These are phyloP conservation scores for Passiflora organensis DNA, from an alignment of 345 rosid species.

Conservation along the genomic window DNA sequence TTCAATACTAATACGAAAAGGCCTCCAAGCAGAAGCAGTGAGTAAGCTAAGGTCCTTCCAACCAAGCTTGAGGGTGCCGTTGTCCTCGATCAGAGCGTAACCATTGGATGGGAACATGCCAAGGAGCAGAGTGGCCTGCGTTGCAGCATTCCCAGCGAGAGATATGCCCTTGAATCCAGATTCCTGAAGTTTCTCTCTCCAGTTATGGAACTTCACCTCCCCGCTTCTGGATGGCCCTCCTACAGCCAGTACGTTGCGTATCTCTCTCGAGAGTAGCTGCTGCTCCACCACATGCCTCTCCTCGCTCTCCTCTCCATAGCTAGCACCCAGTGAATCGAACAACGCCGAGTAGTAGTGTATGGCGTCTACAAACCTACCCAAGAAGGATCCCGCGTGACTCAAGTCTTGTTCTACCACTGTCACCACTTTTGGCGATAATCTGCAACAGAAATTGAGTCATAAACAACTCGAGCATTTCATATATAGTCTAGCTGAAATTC, in stretches of 20 bases:
- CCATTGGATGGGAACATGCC: constrained; percentile 98
- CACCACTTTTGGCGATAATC: constrained; percentile 93
- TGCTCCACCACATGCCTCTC: constrained; percentile 97
- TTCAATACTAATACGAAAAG: constrained; percentile 26
- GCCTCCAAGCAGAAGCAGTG: constrained; percentile 98
- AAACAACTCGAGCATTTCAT: no score
- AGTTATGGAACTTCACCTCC: constrained; percentile 70
- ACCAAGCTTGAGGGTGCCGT: constrained; percentile 87
- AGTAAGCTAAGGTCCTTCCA: constrained; percentile 99
- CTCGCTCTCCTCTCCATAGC: constrained; percentile 95
- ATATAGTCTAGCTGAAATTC: no score
- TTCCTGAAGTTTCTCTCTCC: constrained; percentile 90
- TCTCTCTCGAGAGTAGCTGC: constrained; percentile 85
- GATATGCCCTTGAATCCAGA: constrained; percentile 83
- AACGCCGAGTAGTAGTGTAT: constrained; percentile 96
- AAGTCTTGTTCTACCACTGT: constrained; percentile 96
- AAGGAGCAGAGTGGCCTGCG: constrained; percentile 78
- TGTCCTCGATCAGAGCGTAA: constrained; percentile 90
- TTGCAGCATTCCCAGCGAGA: constrained; percentile 83
- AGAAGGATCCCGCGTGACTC: constrained; percentile 85
- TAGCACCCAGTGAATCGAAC: constrained; percentile 92
- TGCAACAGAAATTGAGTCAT: no score
- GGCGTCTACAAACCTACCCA: constrained; percentile 95
- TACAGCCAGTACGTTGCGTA: constrained; percentile 72
- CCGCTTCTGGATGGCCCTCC: constrained; percentile 82